phyloP scores from a whole-genome alignment of 139 green algal genomes.

The Trebouxia sp. region DNA sequence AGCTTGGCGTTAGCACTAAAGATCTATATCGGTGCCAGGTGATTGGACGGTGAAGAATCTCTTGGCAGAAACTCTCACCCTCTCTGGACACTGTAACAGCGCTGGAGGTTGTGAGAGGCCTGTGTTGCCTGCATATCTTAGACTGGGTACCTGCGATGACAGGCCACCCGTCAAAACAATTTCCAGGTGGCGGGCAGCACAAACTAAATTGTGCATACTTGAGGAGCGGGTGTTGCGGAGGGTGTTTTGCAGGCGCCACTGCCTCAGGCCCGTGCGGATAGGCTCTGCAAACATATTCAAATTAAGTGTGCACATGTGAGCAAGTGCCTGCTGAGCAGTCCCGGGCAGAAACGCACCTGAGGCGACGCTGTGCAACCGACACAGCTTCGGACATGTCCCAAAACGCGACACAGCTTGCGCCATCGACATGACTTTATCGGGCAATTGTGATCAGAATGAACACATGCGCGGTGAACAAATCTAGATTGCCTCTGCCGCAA shows the following conservation, averaged over 20 bases:
- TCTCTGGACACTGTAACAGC: slow-evolving; percentile 18
- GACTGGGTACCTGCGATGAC: background rate
- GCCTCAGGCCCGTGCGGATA: too few species aligned
- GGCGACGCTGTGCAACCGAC: background rate
- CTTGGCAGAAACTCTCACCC: background rate
- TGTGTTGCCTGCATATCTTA: background rate
- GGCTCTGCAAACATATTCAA: background rate
- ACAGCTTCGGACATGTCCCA: background rate
- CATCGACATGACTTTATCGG: background rate
- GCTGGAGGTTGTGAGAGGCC: background rate
- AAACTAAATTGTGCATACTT: too few species aligned
- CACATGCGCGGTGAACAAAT: too few species aligned
- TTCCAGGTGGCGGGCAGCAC: too few species aligned
- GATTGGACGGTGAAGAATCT: too few species aligned
- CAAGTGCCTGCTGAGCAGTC: background rate
- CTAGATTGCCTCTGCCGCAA: background rate
- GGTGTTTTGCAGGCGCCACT: too few species aligned
- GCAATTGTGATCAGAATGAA: too few species aligned
- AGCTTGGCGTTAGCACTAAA: background rate
- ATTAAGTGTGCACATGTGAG: background rate
- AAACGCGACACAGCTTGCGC: background rate
- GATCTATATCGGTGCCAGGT: too few species aligned
- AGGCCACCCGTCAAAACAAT: background rate
- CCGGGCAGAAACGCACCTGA: background rate
- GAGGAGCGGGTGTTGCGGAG: too few species aligned